phyloP scores from a whole-genome alignment of 2,329 filamentous ascomycete species.

The Didymella keratinophila region DNA sequence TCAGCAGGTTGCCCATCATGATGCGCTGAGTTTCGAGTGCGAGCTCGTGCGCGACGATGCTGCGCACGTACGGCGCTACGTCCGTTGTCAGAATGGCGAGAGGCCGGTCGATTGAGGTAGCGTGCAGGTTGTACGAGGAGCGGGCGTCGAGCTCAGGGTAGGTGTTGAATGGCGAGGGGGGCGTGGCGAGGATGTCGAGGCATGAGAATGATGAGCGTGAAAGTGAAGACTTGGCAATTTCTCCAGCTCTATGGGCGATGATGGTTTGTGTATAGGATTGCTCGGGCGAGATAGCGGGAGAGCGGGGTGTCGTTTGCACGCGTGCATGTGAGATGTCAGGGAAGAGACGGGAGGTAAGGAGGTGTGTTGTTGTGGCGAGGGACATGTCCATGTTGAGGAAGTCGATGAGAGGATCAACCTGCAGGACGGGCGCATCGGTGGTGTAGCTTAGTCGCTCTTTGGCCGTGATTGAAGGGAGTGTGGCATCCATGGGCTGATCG shows the following conservation, averaged over 20 bases:
- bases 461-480: conserved; percentile 64
- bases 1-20: conserved; percentile 68
- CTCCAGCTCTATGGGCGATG: conserved; percentile 30
- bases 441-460: conserved; percentile 64
- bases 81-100: conserved; percentile 73
- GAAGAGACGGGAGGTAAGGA: conserved; percentile 30
- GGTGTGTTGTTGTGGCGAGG: conserved; percentile 41
- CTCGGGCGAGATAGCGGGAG: conserved; percentile 17
- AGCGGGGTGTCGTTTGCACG: background rate
- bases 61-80: conserved; percentile 87
- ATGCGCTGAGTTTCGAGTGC: conserved; percentile 72
- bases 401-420: conserved; percentile 59
- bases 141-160: conserved; percentile 38
- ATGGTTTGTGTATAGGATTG: conserved; percentile 36
- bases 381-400: conserved; percentile 52
- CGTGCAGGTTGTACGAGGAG: conserved; percentile 60
- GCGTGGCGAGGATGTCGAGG: conserved; percentile 59
- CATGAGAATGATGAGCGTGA: conserved; percentile 53
- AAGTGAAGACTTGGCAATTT: conserved; percentile 39
- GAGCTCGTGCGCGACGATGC: conserved; percentile 80
- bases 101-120: conserved; percentile 80
- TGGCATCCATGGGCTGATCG: conserved; percentile 67
- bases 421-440: conserved; percentile 62
- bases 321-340: background rate
- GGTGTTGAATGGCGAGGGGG: conserved; percentile 33